Evolutionary conservation across 495 filamentous ascomycete genomes (phyloP).

Genomic region (Mycothermus thermophilus): DNA sequence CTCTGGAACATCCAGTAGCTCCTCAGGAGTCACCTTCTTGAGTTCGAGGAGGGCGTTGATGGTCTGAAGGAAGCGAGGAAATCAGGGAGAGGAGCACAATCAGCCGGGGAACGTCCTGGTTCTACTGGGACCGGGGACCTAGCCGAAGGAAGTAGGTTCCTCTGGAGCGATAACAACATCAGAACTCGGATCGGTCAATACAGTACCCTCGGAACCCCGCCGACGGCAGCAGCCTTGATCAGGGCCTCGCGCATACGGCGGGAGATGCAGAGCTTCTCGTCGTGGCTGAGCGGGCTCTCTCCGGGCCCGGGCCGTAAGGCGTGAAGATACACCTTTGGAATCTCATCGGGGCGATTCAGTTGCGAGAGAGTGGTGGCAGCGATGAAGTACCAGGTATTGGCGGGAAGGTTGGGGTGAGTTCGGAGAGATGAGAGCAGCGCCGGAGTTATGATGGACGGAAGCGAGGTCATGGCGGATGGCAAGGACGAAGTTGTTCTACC

Average conservation of each 20-base stretch:
- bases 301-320: constrained; percentile 23
- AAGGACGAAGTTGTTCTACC: too few species aligned
- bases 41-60: constrained; percentile 41
- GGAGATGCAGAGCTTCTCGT: constrained; percentile 30
- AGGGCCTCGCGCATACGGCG: constrained; percentile 40
- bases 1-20: constrained; percentile 32
- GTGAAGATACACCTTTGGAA: constrained; percentile 33
- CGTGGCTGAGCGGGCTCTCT: constrained; percentile 17
- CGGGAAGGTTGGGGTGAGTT: constrained; percentile 29
- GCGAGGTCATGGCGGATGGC: constrained; percentile 6
- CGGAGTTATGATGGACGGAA: constrained; percentile 21
- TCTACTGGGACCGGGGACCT: not conserved
- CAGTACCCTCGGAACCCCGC: constrained; percentile 39
- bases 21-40: constrained; percentile 30
- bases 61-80: constrained; percentile 15
- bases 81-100: too few species aligned
- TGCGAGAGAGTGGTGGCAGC: constrained; percentile 36
- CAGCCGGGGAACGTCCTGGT: not conserved
- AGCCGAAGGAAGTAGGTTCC: not conserved
- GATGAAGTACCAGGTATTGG: constrained; percentile 40
- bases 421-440: constrained; percentile 34
- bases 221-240: constrained; percentile 37
- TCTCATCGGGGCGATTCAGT: constrained; percentile 41
- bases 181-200: too few species aligned
- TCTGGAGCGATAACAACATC: too few species aligned